Conservation (phyloP, 2,329 filamentous ascomycete species). For the Hypoxylon sp. region DNA sequence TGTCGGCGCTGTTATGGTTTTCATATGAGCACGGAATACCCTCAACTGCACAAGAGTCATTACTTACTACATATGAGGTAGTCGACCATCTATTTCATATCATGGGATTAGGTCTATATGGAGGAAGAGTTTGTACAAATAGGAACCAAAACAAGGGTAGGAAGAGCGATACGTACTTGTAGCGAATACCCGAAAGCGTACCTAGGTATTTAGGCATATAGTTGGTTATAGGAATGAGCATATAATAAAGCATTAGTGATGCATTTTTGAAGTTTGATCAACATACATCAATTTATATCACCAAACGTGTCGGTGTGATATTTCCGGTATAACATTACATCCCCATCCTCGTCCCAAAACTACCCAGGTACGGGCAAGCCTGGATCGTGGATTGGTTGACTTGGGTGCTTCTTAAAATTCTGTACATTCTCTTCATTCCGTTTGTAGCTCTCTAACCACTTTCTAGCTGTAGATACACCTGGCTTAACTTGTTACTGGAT, state of each 20-base stretch:
- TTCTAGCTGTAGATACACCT: slow-evolving; percentile 17
- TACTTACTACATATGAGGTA: no score
- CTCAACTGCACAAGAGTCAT: background rate
- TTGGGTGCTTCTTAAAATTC: slow-evolving; percentile 13
- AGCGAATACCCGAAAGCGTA: background rate
- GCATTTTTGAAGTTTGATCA: no score
- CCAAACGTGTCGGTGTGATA: background rate
- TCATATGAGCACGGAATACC: background rate
- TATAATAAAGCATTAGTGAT: background rate
- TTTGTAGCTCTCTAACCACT: slow-evolving; percentile 17
- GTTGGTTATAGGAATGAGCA: background rate
- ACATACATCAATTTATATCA: background rate
- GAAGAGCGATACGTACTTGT: background rate
- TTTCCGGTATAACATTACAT: no score
- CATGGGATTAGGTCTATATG: background rate
- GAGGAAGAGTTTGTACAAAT: slow-evolving; percentile 5
- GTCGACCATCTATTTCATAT: background rate
- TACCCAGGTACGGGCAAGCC: no score
- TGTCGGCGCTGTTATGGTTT: background rate
- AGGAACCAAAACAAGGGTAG: background rate
- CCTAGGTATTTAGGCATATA: background rate
- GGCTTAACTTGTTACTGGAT: background rate
- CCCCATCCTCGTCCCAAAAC: background rate
- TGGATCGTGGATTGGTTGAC: slow-evolving; percentile 1
- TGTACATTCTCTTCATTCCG: slow-evolving; percentile 13